Evolutionary conservation across 139 green algal species (phyloP).

Genomic region (Picochlorum costavermella): DNA sequence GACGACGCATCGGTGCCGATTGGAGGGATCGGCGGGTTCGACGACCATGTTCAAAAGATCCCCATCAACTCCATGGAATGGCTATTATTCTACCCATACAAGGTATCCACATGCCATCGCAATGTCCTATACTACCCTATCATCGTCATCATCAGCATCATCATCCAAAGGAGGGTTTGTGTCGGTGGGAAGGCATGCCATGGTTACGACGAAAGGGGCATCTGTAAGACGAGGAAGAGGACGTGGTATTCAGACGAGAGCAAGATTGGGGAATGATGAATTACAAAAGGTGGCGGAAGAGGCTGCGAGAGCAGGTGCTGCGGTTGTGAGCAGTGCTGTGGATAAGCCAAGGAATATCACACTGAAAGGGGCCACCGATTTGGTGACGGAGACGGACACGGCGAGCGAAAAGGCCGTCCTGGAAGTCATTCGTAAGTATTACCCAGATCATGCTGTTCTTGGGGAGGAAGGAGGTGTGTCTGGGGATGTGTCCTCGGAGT

Average conservation of each 20-base stretch:
- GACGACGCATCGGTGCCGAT: too few species aligned
- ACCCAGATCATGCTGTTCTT: slow-evolving; percentile 63
- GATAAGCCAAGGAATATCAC: slow-evolving; percentile 61
- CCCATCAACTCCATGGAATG: too few species aligned
- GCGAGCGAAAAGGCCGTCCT: slow-evolving; percentile 57
- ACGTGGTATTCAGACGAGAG: not conserved
- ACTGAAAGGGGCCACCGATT: slow-evolving; percentile 62
- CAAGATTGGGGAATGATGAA: slow-evolving; percentile 18
- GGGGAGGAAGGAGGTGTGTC: slow-evolving; percentile 87
- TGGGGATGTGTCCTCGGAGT: slow-evolving; percentile 52
- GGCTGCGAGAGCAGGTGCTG: slow-evolving; percentile 39
- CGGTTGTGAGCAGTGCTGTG: slow-evolving; percentile 46
- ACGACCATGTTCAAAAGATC: too few species aligned
- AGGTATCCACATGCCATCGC: too few species aligned
- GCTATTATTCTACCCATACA: too few species aligned
- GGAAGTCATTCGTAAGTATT: slow-evolving; percentile 36
- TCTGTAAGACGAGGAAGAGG: not conserved
- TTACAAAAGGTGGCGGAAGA: slow-evolving; percentile 37
- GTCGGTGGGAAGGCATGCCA: not conserved
- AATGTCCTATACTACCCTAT: too few species aligned
- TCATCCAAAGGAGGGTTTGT: not conserved
- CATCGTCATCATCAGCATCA: too few species aligned
- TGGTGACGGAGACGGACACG: slow-evolving; percentile 70
- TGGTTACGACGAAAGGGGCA: too few species aligned
- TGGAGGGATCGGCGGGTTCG: too few species aligned